Conservation (phyloP, 805 yeast species). For the Schwanniomyces polymorphus region DNA sequence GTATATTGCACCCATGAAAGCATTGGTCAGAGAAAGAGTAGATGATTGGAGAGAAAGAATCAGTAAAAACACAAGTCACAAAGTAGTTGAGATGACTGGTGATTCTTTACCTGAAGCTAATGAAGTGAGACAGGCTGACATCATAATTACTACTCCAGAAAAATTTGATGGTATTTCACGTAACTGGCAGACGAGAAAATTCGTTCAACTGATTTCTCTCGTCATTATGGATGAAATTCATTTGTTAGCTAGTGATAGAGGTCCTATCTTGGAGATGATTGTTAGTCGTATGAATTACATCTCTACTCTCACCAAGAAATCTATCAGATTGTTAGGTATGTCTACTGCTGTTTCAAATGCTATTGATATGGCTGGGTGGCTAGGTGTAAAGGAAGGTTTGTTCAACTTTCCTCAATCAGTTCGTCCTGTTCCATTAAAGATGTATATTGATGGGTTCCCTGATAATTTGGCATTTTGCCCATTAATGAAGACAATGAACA, state of each 20-base stretch:
- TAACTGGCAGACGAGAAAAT: constrained; percentile 77
- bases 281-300: constrained; percentile 84
- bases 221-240: constrained; percentile 88
- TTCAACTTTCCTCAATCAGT: constrained; percentile 82
- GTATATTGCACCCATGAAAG: constrained; percentile 89
- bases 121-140: constrained; percentile 67
- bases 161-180: constrained; percentile 87
- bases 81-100: constrained; percentile 78
- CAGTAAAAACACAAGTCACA: constrained; percentile 43
- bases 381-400: constrained; percentile 69
- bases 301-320: constrained; percentile 57
- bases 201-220: constrained; percentile 71
- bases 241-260: constrained; percentile 80
- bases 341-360: constrained; percentile 88
- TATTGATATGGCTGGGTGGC: constrained; percentile 83
- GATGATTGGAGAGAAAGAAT: constrained; percentile 72
- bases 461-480: constrained; percentile 81
- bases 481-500: constrained; percentile 84
- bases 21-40: constrained; percentile 79
- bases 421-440: constrained; percentile 81
- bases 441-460: constrained; percentile 86
- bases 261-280: constrained; percentile 84
- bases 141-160: constrained; percentile 82
- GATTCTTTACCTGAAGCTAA: constrained; percentile 74
- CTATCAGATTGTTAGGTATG: constrained; percentile 70